These are phyloP conservation scores for Herpetospermum pedunculosum DNA, from an alignment of 306 rosid genomes.

Conservation along the genomic window DNA sequence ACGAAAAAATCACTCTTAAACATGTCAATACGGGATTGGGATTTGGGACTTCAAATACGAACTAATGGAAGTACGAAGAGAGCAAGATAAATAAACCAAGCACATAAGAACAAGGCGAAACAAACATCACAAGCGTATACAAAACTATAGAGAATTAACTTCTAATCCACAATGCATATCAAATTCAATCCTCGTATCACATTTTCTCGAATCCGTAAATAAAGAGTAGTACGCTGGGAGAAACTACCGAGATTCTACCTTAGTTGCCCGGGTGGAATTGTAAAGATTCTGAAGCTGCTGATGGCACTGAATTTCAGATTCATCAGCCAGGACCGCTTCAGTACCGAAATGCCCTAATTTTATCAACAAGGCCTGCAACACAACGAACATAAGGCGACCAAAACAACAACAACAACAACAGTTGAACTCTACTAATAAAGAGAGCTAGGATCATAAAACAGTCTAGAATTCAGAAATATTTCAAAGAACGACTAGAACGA, in stretches of 20 bases:
- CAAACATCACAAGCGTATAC: not conserved
- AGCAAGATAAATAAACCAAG: no score
- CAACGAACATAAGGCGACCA: constrained; percentile 7
- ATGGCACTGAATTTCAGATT: constrained; percentile 58
- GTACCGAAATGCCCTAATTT: constrained; percentile 62
- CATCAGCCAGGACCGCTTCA: constrained; percentile 54
- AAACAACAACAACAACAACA: not conserved
- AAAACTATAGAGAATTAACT: not conserved
- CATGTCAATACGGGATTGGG: no score
- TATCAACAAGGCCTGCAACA: constrained; percentile 66
- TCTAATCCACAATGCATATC: not conserved
- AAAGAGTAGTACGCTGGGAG: not conserved
- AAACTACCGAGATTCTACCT: constrained; percentile 30
- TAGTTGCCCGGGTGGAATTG: constrained; percentile 64
- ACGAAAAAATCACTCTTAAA: no score
- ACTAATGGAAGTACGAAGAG: no score
- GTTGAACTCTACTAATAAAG: not conserved
- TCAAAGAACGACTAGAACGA: not conserved
- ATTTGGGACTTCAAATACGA: no score
- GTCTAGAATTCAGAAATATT: not conserved
- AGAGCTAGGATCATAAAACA: not conserved
- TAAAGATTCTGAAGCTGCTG: constrained; percentile 67
- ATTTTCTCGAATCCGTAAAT: not conserved
- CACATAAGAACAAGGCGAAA: not conserved
- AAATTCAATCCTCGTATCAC: not conserved